These are phyloP conservation scores for Noccaea caerulescens DNA, from an alignment of 345 rosid species.

Conservation along the genomic window DNA sequence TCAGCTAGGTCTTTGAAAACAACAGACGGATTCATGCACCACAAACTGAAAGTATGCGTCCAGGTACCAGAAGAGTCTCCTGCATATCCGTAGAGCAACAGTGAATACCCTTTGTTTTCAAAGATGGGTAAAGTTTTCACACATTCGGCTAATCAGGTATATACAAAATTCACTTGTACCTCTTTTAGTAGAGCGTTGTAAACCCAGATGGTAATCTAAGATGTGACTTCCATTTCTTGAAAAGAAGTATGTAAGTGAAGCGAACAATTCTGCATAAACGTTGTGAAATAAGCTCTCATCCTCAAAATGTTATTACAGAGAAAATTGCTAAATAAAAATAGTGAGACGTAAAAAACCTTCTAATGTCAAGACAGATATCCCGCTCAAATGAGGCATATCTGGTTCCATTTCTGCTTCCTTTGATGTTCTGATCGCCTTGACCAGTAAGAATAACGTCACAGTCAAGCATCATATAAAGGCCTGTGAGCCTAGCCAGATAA, in stretches of 20 bases:
- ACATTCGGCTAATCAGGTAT: constrained; percentile 1
- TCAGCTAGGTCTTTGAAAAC: constrained; percentile 83
- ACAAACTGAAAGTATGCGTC: constrained; percentile 69
- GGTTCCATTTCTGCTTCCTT: constrained; percentile 62
- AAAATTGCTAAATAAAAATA: constrained; percentile 17
- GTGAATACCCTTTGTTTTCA: constrained; percentile 8
- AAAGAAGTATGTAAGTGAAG: constrained; percentile 87
- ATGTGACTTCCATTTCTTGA: constrained; percentile 72
- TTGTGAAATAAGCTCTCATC: constrained; percentile 34
- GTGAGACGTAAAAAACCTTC: constrained; percentile 61
- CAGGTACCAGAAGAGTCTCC: constrained; percentile 61
- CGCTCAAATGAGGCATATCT: constrained; percentile 72
- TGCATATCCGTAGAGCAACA: constrained; percentile 40
- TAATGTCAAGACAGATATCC: constrained; percentile 68
- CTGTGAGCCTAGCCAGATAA: constrained; percentile 17
- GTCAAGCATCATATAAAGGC: constrained; percentile 10
- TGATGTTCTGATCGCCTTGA: constrained; percentile 80
- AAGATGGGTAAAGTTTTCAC: not conserved
- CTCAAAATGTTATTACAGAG: constrained; percentile 25
- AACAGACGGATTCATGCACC: constrained; percentile 95
- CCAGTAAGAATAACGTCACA: constrained; percentile 28
- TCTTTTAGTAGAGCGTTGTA: constrained; percentile 62
- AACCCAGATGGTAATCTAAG: constrained; percentile 74
- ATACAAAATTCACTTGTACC: constrained; percentile 56
- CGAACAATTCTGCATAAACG: constrained; percentile 63